These are phyloP conservation scores for Cantharellus cinnabarinus DNA, from an alignment of 768 basidiomycete genomes.

Conservation along the genomic window DNA sequence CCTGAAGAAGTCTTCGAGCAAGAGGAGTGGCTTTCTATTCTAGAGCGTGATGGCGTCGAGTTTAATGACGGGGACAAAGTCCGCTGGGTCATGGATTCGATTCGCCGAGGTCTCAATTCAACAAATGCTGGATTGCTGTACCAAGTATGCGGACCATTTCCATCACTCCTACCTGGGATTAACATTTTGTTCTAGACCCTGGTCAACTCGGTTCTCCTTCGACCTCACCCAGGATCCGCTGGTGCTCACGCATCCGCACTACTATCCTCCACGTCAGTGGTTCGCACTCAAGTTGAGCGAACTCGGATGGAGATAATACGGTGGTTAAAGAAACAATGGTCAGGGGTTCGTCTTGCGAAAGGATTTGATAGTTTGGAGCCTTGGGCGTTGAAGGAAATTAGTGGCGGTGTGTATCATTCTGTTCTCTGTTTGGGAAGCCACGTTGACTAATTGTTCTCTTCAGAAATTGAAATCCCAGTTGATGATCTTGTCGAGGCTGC, in stretches of 20 bases:
- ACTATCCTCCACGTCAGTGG: slow-evolving; percentile 45
- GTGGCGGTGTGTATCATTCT: slow-evolving; percentile 36
- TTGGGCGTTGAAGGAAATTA: slow-evolving; percentile 80
- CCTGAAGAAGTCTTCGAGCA: slow-evolving; percentile 46
- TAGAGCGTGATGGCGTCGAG: slow-evolving; percentile 49
- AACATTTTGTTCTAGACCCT: slow-evolving; percentile 28
- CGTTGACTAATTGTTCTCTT: slow-evolving; percentile 1
- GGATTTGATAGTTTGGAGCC: slow-evolving; percentile 68
- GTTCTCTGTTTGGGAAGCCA: not conserved
- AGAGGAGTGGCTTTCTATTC: slow-evolving; percentile 50
- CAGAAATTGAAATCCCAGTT: slow-evolving; percentile 62
- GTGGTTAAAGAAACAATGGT: slow-evolving; percentile 67
- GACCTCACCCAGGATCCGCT: slow-evolving; percentile 36
- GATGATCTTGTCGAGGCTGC: slow-evolving; percentile 37
- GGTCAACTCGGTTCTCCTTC: slow-evolving; percentile 51
- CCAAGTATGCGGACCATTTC: slow-evolving; percentile 30
- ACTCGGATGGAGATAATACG: slow-evolving; percentile 37
- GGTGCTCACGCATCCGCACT: slow-evolving; percentile 23
- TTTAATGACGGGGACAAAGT: slow-evolving; percentile 67
- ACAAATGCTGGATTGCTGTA: slow-evolving; percentile 49
- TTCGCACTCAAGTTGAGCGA: slow-evolving; percentile 55
- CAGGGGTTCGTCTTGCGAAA: slow-evolving; percentile 47
- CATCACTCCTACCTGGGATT: not conserved
- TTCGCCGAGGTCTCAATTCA: slow-evolving; percentile 41
- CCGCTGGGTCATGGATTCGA: slow-evolving; percentile 49